Base-by-base conservation (phyloP, 2,329 filamentous ascomycete genomes). In the Aureobasidium sp. region DNA sequence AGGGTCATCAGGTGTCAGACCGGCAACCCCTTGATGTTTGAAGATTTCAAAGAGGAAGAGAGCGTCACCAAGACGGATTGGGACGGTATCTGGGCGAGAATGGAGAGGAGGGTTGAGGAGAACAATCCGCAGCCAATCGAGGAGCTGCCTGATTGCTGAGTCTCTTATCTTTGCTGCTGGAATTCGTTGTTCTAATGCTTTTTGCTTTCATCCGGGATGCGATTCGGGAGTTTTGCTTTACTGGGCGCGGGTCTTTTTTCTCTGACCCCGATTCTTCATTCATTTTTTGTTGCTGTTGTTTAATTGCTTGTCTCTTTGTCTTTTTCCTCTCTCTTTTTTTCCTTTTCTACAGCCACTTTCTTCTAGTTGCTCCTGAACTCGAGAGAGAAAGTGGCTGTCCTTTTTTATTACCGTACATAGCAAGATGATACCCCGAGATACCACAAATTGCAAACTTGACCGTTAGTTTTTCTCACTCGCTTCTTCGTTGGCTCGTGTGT, bases 41-140 rank as follows among this genome's bases (percentile, higher is more conserved):
- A 34, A 11, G 59, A 54, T 16, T 55, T 49, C n/a, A 27, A 42
- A 34, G 57, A 59, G 16, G 57, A 59, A 1, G 34, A 36, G 16
- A 50, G 45, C 10, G 36, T 59, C 11, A 13, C n/a, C 2, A 42
- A 34, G 34, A 49, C 57, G 16, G 21, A 59, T n/a, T 59, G 57
- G 57, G 36, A 59, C 2, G 57, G 48, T 27, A 59, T 59, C 10
- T 59, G 57, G 57, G 34, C 57, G 15, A 39, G 57, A 6, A 59
- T 59, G 57, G 44, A 59, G 36, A 41, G 16, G 30, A 49, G 57
- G 29, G 57, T 59, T 5, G 44, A 59, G 36, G 45, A 59, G 16
- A 59, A 50, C 15, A 11, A 8, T 16, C 45, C 57, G 3, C n/a
- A 32, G 34, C 57, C 57, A 13, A 32, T 59, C 16, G 57, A 59